A percentile compares a stretch with the other conserved stretches of the same genome.
These are phyloP conservation scores for Canavalia gladiata DNA, from an alignment of 306 rosid species.

Conservation along the genomic window DNA sequence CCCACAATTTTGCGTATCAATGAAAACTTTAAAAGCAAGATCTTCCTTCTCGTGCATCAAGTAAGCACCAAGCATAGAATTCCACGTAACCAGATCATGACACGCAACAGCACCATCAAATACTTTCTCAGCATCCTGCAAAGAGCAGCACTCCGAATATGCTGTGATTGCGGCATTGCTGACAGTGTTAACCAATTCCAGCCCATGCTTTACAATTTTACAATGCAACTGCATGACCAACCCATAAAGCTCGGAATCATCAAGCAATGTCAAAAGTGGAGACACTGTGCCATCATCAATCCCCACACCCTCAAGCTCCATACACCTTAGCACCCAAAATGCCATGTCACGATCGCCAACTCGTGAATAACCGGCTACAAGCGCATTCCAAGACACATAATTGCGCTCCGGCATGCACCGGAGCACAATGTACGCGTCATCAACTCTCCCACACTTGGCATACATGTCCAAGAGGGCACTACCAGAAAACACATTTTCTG, in stretches of 20 bases:
- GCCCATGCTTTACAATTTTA: slow-evolving; percentile 71
- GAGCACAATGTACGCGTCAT: slow-evolving; percentile 66
- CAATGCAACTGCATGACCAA: slow-evolving; percentile 69
- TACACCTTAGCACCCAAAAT: slow-evolving; percentile 60
- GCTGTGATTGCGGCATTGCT: slow-evolving; percentile 77
- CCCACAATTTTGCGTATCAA: slow-evolving; percentile 70
- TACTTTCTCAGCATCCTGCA: slow-evolving; percentile 72
- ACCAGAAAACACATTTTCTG: slow-evolving; percentile 62
- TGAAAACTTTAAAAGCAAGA: slow-evolving; percentile 63
- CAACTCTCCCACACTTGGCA: slow-evolving; percentile 80
- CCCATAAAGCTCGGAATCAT: slow-evolving; percentile 55
- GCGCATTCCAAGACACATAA: slow-evolving; percentile 78
- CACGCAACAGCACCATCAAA: slow-evolving; percentile 55
- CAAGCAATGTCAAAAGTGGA: slow-evolving; percentile 79
- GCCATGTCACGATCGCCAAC: slow-evolving; percentile 57
- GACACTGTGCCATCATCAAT: slow-evolving; percentile 80
- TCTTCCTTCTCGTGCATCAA: slow-evolving; percentile 62
- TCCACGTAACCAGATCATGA: slow-evolving; percentile 82
- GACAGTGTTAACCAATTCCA: slow-evolving; percentile 57
- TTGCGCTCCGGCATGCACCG: slow-evolving; percentile 60
- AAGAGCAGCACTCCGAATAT: slow-evolving; percentile 73
- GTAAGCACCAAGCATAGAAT: slow-evolving; percentile 81
- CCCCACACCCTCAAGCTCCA: slow-evolving; percentile 67
- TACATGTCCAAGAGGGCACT: slow-evolving; percentile 91
- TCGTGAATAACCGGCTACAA: slow-evolving; percentile 74